A percentile compares a stretch with the other conserved stretches of the same genome.
Evolutionary conservation across 768 basidiomycete species (phyloP).

Genomic region (Pholiota microspora): DNA sequence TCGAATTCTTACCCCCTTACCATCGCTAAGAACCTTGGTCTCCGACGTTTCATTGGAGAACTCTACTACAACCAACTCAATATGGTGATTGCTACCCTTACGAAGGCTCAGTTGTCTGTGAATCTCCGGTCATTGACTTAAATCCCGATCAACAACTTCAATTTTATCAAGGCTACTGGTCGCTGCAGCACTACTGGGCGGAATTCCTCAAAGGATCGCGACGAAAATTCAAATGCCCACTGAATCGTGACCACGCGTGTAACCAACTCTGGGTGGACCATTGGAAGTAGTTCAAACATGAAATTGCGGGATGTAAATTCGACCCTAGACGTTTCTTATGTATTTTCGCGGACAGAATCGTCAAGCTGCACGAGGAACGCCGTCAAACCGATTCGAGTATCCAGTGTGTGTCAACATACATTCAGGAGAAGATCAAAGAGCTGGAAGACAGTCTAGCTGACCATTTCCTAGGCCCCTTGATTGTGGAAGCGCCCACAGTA

Average conservation of each 20-base stretch:
- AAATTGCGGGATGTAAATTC: not conserved
- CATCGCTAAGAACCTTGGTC: not conserved
- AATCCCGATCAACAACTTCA: not conserved
- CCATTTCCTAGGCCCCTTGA: not conserved
- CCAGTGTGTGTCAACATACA: no score
- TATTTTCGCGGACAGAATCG: no score
- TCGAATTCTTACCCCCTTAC: not conserved
- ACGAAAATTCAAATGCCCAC: not conserved
- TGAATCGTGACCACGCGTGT: not conserved
- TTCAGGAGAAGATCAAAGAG: no score
- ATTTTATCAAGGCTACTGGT: conserved; percentile 3
- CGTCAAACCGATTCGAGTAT: no score
- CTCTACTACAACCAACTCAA: not conserved
- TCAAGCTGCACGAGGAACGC: no score
- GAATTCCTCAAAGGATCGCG: not conserved
- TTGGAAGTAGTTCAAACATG: not conserved
- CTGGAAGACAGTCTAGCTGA: not conserved
- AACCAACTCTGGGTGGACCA: not conserved
- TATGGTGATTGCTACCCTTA: no score
- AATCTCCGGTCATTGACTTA: not conserved
- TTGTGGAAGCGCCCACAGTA: no score
- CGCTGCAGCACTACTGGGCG: conserved; percentile 3
- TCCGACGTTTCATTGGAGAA: not conserved
- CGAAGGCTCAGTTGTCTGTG: not conserved
- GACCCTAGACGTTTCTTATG: not conserved